Evolutionary conservation across 78 protist species (phyloP).

Genomic region (Dictyostelium citrinum): DNA sequence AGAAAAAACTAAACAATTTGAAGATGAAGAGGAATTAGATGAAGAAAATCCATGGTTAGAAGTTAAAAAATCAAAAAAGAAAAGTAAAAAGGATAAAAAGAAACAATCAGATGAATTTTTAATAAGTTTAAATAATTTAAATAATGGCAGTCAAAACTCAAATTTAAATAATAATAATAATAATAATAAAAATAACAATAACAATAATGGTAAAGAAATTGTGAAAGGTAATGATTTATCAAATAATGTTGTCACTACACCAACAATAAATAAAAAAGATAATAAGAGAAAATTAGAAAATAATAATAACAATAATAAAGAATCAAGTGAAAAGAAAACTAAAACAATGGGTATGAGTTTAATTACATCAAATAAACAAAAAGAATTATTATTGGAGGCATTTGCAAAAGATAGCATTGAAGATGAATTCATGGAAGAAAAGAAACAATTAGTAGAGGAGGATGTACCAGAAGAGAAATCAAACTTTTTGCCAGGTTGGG

Average conservation of each 20-base stretch:
- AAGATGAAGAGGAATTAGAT: slow-evolving; percentile 40
- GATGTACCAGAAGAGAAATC: slow-evolving; percentile 34
- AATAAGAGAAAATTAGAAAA: slow-evolving; percentile 5
- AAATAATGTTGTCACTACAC: neutral
- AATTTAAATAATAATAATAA: neutral
- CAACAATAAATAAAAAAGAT: neutral
- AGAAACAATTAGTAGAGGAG: neutral
- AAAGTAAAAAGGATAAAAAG: slow-evolving; percentile 40
- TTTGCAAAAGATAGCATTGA: slow-evolving; percentile 59
- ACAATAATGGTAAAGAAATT: neutral
- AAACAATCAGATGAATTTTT: slow-evolving; percentile 32
- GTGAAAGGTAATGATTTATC: neutral
- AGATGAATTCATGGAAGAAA: slow-evolving; percentile 56
- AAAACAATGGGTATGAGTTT: slow-evolving; percentile 22
- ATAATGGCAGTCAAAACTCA: neutral
- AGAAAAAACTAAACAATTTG: slow-evolving; percentile 12
- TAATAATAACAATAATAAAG: neutral
- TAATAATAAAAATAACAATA: neutral
- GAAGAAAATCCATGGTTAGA: slow-evolving; percentile 72
- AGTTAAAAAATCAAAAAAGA: neutral
- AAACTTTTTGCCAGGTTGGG: slow-evolving; percentile 66
- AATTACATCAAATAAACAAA: slow-evolving; percentile 63
- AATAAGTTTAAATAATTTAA: slow-evolving; percentile 16
- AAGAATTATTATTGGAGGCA: slow-evolving; percentile 44
- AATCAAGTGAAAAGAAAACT: neutral